Evolutionary conservation across 371 early-diverging fungal species (phyloP).

Genomic region (Apophysomyces elegans): DNA sequence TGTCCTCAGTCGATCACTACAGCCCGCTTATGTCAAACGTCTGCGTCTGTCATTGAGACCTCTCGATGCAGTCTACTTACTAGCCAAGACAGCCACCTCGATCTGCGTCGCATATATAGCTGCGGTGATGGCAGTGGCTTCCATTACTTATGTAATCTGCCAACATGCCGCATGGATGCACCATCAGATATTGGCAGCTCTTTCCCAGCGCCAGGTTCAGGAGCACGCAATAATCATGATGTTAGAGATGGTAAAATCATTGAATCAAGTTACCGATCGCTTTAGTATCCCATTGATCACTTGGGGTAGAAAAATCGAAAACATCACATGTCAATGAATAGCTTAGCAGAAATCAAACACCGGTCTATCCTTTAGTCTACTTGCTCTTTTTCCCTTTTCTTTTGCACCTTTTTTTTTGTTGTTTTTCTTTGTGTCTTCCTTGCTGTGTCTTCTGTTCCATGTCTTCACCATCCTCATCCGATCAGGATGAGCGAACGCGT

Average conservation of each 20-base stretch:
- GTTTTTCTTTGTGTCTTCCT: background rate
- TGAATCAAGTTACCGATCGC: background rate
- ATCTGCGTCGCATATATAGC: slow-evolving; percentile 35
- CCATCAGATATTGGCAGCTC: background rate
- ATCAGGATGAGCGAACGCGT: slow-evolving; percentile 1
- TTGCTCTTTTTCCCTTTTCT: too few relatives aligned
- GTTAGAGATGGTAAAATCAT: slow-evolving; percentile 4
- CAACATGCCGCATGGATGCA: slow-evolving; percentile 10
- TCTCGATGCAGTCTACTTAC: slow-evolving; percentile 39
- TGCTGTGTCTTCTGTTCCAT: background rate
- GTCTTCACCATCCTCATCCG: background rate
- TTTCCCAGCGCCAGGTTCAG: slow-evolving; percentile 16
- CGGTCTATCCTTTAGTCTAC: background rate
- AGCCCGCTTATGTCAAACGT: slow-evolving; percentile 48
- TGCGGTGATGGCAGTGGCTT: slow-evolving; percentile 17
- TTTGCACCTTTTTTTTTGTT: background rate
- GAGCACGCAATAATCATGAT: slow-evolving; percentile 21
- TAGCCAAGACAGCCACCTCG: slow-evolving; percentile 32
- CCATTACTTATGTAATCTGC: slow-evolving; percentile 9
- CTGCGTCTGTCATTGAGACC: slow-evolving; percentile 48
- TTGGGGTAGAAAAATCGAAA: background rate
- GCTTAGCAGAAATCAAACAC: background rate
- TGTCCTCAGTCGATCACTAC: slow-evolving; percentile 50
- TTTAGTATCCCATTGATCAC: background rate
- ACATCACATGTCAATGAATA: slow-evolving; percentile 4